Evolutionary conservation across 108 stramenopile genomes (phyloP), one percentile per base, ranked within the genome.

Genomic region (Aurantiochytrium sp.): DNA sequence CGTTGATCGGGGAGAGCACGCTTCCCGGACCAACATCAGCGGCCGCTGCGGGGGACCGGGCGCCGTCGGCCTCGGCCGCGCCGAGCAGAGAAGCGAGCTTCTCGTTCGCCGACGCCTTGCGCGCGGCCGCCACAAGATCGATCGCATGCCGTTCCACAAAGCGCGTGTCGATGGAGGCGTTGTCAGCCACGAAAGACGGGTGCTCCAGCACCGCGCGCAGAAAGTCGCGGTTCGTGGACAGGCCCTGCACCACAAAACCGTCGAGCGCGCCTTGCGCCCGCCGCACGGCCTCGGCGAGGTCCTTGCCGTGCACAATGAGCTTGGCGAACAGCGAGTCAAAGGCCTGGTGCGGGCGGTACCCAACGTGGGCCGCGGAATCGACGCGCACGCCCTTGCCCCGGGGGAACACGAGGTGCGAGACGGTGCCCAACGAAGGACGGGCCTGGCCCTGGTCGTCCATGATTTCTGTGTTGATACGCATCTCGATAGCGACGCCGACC

Each of bases 401-500:
- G 96, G 93, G 90, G 95, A 98, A 30, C 97, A 96, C 87, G 93
- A 95, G 53, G 97, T 96, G 37, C 91, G 94, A 12, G 97, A 97
- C 32, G 96, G 96, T 89, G 97, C 98, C 19, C 97, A 97, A 24
- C 92, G 92, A 90, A 97, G 97, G 91, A 97, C 96, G 55, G 92
- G 93, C n/a, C 91, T 86, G 0, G 95, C 73, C 73, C 10, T 81
- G 12, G 2, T 41, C 19, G 27, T 48, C 27, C 39, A 81, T 95
- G 87, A 97, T 94, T 87, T 98, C 98, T 4, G 98, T 97, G 5
- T 97, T 98, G 27, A 98, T 96, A 55, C 98, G 95, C 87, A 96
- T 96, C 89, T 98, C 97, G 95, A 98, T 96, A 45, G 97, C 96
- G 88, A 94, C 93, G 34, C 97, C 96, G 55, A 41, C 86, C 10